Evolutionary conservation across 306 rosid genomes (phyloP).

Genomic region (Cicer cuneatum): DNA sequence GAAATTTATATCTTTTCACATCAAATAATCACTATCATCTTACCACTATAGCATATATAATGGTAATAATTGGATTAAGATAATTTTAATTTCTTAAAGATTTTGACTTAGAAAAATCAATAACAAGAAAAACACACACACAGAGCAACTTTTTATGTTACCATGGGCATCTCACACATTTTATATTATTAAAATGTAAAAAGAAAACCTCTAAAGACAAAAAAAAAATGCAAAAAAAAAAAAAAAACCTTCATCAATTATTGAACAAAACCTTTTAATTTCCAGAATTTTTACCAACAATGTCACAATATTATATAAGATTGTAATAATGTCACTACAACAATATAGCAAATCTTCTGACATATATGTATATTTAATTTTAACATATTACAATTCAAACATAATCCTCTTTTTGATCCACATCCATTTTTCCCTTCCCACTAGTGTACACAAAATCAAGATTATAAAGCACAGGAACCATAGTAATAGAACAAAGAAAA

Average conservation of each 20-base stretch:
- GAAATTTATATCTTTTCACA: background rate
- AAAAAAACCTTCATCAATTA: background rate
- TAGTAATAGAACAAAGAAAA: slow-evolving; percentile 65
- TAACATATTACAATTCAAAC: slow-evolving; percentile 31
- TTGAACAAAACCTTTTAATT: background rate
- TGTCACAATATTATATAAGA: background rate
- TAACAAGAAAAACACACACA: background rate
- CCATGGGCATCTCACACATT: background rate
- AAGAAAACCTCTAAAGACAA: too few relatives aligned
- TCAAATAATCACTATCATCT: background rate
- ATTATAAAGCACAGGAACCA: slow-evolving; percentile 87
- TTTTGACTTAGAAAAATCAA: background rate
- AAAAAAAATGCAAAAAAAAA: too few relatives aligned
- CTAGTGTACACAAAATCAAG: slow-evolving; percentile 63
- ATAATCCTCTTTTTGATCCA: slow-evolving; percentile 40
- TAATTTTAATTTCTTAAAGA: background rate
- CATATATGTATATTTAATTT: background rate
- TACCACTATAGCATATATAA: background rate
- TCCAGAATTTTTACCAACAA: background rate
- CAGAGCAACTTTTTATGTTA: background rate
- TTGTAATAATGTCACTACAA: slow-evolving; percentile 1
- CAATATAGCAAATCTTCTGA: background rate
- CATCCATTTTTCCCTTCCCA: slow-evolving; percentile 42
- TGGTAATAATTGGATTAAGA: background rate
- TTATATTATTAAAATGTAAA: too few relatives aligned